Evolutionary conservation across 106 monocot genomes (phyloP).

Genomic region (Allium cepa): DNA sequence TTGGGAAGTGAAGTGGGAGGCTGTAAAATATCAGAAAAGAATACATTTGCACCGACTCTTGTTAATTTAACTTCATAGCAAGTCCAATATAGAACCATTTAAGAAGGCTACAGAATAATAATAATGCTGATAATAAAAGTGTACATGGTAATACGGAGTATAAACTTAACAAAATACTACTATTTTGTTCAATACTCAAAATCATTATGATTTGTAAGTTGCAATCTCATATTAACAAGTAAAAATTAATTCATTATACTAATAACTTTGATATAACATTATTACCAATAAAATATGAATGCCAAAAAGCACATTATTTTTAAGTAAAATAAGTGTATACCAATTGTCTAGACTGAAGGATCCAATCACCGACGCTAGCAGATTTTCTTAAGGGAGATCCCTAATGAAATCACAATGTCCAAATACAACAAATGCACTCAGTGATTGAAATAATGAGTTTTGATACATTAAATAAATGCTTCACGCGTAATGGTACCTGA

Average conservation of each 20-base stretch:
- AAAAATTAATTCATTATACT: too few species aligned
- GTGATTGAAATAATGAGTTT: background rate
- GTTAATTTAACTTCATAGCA: background rate
- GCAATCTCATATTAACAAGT: too few species aligned
- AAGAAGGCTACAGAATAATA: background rate
- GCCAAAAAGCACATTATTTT: background rate
- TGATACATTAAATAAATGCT: background rate
- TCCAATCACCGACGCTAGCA: constrained; percentile 78
- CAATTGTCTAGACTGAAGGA: constrained; percentile 44
- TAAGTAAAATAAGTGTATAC: constrained; percentile 22
- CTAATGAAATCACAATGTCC: constrained; percentile 22
- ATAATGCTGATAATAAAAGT: background rate
- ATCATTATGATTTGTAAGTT: too few species aligned
- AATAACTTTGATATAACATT: too few species aligned
- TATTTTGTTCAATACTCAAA: too few species aligned
- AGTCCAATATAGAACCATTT: background rate
- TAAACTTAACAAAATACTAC: background rate
- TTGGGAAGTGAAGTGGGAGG: constrained; percentile 34
- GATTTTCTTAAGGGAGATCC: constrained; percentile 66
- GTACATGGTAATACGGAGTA: background rate
- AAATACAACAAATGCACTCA: background rate
- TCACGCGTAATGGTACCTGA: background rate
- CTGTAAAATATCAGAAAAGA: constrained; percentile 21
- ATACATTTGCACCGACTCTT: background rate
- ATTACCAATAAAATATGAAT: too few species aligned